Conservation (phyloP, 2,329 filamentous ascomycete species). For the Coniochaeta ligniaria region DNA sequence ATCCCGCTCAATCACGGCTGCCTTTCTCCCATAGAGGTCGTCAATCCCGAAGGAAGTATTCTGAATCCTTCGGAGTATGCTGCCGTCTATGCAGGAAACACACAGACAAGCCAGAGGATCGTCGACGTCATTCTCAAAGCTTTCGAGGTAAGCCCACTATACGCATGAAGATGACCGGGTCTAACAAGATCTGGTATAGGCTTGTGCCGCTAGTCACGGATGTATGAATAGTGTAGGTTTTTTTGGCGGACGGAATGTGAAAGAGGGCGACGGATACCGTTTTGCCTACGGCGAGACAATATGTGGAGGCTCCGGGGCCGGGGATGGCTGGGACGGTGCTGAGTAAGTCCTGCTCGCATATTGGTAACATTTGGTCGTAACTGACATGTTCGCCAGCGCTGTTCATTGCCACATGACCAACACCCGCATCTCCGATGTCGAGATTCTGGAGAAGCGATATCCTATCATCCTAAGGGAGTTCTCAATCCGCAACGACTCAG, state of each 20-base stretch:
- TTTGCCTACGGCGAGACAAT: conserved; percentile 28
- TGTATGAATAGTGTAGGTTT: conserved; percentile 18
- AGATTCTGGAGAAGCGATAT: conserved; percentile 27
- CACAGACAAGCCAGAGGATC: conserved; percentile 19
- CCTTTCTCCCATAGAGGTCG: conserved; percentile 16
- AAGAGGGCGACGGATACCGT: conserved; percentile 12
- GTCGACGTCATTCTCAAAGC: conserved; percentile 21
- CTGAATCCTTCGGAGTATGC: conserved; percentile 20
- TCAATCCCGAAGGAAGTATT: conserved; percentile 17
- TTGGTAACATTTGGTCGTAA: neutral
- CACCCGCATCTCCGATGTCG: conserved; percentile 27
- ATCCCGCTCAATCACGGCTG: conserved; percentile 25
- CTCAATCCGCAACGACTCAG: conserved; percentile 16
- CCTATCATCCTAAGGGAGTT: conserved; percentile 24
- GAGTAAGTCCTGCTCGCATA: neutral
- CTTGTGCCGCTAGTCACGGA: conserved; percentile 17
- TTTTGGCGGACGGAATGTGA: conserved; percentile 19
- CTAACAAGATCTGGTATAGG: neutral
- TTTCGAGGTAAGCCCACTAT: conserved; percentile 8
- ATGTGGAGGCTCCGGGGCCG: conserved; percentile 24
- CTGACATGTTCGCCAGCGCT: conserved; percentile 6
- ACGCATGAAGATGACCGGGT: neutral
- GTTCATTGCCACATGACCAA: conserved; percentile 30
- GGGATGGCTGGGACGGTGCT: conserved; percentile 20
- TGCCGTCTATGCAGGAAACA: conserved; percentile 18